Base-by-base conservation (phyloP, 805 yeast genomes). In the Dipodascus albidus region DNA sequence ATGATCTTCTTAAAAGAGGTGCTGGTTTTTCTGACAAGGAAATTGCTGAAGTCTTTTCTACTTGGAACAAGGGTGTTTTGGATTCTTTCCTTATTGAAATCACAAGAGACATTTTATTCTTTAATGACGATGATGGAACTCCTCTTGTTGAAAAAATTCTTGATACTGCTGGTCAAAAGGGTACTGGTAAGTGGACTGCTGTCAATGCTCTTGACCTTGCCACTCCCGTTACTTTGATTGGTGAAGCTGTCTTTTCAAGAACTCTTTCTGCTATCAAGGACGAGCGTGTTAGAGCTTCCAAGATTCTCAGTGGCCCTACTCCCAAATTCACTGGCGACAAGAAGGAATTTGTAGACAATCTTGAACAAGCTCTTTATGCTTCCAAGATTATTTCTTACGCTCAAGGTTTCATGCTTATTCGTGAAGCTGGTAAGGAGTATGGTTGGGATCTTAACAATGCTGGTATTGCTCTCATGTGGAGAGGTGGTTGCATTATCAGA, bases 181-280 rank as follows among this genome's bases (percentile, higher is more conserved):
- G 99, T 81, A 91, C 99, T 62, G 99, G 99, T 78, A 91, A 91
- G 79, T 91, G 99, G 99, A 93, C 98, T 63, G 97, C 98, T 60
- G 87, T 91, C 73, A 90, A 89, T 71, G 98, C 98, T 59, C 79
- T 91, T 66, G 98, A 93, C 74, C 79, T 93, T 64, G 98, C 98
- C 73, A 88, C 87, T 86, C 99, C 99, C 63, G 96, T 91, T 64
- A 89, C 98, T 58, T 80, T 91, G 71, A 93, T 91, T 65, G 97
- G 98, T 72, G 99, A 91, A 80, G 98, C 99, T 57, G 99, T 91
- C 63, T 90, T 91, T 69, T 78, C 98, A 60, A 87, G 99, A 80
- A 86, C 96, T 77, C 75, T 91, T 66, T 90, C 98, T 61, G 87
- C 98, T 57, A 72, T 93, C 70, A 91, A 91, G 77, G 74, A 73